phyloP scores from a whole-genome alignment of 1,284 basidiomycete species.

The Coniferiporia sulphurascens region DNA sequence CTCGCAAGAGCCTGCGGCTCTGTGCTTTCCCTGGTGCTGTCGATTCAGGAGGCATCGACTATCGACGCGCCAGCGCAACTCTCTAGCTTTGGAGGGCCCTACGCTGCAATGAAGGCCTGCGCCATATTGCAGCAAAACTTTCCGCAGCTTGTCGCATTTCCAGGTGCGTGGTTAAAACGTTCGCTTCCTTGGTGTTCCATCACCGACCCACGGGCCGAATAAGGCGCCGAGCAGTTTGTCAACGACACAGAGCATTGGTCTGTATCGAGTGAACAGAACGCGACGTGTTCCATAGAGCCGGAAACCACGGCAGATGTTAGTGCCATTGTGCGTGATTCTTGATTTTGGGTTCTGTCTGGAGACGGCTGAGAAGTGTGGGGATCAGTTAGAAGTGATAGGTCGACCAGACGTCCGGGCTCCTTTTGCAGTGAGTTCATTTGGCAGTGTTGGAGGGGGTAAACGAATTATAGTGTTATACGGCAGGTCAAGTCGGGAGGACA shows the following conservation, averaged over 20 bases:
- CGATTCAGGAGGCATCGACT: background rate
- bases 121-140: constrained; percentile 5
- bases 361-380: background rate
- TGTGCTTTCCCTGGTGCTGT: background rate
- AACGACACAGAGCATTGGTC: constrained; percentile 15
- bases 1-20: background rate
- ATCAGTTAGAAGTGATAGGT: constrained; percentile 10
- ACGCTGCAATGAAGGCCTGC: constrained; percentile 8
- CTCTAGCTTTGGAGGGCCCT: background rate
- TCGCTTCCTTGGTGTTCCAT: background rate
- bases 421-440: constrained; percentile 15
- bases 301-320: constrained; percentile 7
- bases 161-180: background rate
- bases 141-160: constrained; percentile 15
- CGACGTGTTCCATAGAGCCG: constrained; percentile 18
- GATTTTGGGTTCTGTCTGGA: no score
- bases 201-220: background rate
- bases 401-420: constrained; percentile 13
- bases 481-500: constrained; percentile 25
- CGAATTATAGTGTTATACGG: background rate
- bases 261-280: constrained; percentile 8
- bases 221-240: constrained; percentile 14
- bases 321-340: constrained; percentile 10
- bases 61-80: background rate
- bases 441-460: background rate